Evolutionary conservation across 2,329 filamentous ascomycete genomes (phyloP).

Genomic region (Aspergillus costaricaensis): DNA sequence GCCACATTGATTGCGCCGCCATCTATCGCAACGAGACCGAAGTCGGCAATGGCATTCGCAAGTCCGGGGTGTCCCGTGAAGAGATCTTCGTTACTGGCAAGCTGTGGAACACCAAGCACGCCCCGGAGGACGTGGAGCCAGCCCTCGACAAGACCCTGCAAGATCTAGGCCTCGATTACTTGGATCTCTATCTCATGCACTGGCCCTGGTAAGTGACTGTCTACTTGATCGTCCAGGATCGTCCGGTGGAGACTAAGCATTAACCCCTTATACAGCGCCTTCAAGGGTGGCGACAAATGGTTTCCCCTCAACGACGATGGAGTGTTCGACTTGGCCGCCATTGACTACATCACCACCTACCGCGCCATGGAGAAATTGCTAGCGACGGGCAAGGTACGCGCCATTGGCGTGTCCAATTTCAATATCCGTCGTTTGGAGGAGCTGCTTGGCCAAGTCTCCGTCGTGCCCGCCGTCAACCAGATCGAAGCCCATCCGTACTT

Average conservation of each 20-base stretch:
- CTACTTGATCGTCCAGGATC: neutral
- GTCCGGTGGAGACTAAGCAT: no score
- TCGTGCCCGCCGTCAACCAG: constrained; percentile 72
- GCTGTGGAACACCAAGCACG: constrained; percentile 76
- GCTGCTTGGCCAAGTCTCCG: constrained; percentile 67
- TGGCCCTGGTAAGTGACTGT: constrained; percentile 24
- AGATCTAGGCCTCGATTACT: constrained; percentile 48
- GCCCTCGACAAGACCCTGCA: constrained; percentile 62
- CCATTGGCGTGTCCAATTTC: constrained; percentile 75
- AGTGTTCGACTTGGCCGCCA: constrained; percentile 24
- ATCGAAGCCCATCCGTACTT: constrained; percentile 25
- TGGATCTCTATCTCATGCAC: constrained; percentile 2
- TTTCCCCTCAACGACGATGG: constrained; percentile 27
- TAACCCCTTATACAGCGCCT: constrained; percentile 18
- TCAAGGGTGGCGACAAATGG: constrained; percentile 25
- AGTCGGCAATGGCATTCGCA: constrained; percentile 66
- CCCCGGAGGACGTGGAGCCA: constrained; percentile 60
- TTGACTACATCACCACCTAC: constrained; percentile 51
- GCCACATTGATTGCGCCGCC: constrained; percentile 48
- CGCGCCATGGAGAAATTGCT: constrained; percentile 59
- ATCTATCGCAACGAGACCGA: constrained; percentile 76
- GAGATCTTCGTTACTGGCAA: constrained; percentile 78
- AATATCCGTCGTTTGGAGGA: constrained; percentile 72
- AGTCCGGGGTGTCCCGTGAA: constrained; percentile 64
- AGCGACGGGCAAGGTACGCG: constrained; percentile 60